A percentile compares a stretch with the other conserved stretches of the same genome.
Conservation (phyloP, 371 early-diverging fungal genomes). For the Mortierella sp. region DNA sequence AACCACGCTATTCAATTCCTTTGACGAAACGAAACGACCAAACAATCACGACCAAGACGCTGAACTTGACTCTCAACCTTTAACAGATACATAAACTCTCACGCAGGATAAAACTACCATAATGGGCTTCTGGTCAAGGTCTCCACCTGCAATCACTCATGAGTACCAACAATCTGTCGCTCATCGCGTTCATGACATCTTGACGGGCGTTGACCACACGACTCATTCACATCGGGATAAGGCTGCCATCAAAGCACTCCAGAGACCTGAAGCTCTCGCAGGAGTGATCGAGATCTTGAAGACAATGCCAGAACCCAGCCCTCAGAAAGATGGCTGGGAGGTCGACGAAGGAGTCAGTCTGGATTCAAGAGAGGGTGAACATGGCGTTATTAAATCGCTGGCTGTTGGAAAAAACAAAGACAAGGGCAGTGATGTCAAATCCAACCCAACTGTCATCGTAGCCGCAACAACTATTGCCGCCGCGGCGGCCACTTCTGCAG, state of each 20-base stretch:
- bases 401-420: neutral
- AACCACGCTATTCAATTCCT: too few relatives aligned
- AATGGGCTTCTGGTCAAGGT: slow-evolving; percentile 45
- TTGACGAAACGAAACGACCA: too few relatives aligned
- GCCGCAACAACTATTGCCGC: slow-evolving; percentile 45
- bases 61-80: too few relatives aligned
- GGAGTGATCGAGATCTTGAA: slow-evolving; percentile 51
- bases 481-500: slow-evolving; percentile 45
- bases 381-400: neutral
- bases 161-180: slow-evolving; percentile 51
- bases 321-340: slow-evolving; percentile 25
- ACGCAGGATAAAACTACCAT: neutral
- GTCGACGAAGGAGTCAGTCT: slow-evolving; percentile 27
- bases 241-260: slow-evolving; percentile 44
- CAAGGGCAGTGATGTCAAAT: neutral
- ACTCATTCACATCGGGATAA: slow-evolving; percentile 28
- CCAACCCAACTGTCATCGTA: slow-evolving; percentile 22
- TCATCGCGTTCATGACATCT: slow-evolving; percentile 43
- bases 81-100: too few relatives aligned
- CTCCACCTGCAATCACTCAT: slow-evolving; percentile 28
- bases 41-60: too few relatives aligned
- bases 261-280: slow-evolving; percentile 51
- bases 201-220: slow-evolving; percentile 34
- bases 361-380: slow-evolving; percentile 10
- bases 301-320: slow-evolving; percentile 45